Base-by-base conservation (phyloP, 208 protist genomes). In the Phytomonas sp. region DNA sequence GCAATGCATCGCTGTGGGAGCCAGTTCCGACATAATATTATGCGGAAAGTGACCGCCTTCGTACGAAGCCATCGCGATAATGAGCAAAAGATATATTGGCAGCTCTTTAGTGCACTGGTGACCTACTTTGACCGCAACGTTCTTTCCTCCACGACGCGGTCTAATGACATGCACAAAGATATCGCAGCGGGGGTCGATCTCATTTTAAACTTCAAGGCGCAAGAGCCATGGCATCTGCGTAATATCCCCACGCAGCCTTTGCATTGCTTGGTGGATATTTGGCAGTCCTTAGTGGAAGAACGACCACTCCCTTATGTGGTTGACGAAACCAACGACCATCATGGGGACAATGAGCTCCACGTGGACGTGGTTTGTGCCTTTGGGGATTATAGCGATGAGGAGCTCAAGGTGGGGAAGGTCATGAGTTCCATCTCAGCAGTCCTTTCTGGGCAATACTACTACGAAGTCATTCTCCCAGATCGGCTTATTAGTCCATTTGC, bases 401-500 rank as follows among this genome's bases (percentile, higher is more conserved):
- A 87, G 67, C 79, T 96, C 33, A 88, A 89, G 70, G 89, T 96
- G 29, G 91, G 91, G 63, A 96, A 96, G 74, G 80, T 94, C 26
- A 84, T 84, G 66, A 93, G 88, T 74, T 87, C 82, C 16, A 78
- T 69, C 66, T 66, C 72, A 14, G 72, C 82, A 11, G 61, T 40
- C 12, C 61, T 60, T 36, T 70, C 67, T 29, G 84, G 84, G n/a
- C 87, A 83, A 56, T 90, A 82, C 75, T 96, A 96, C 76, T 96
- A 93, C 69, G 91, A 96, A 73, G 86, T 91, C 42, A 76, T 74
- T 29, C 79, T 96, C 42, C 86, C 91, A 2, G 88, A 96, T 34
- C 81, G 81, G 59, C 67, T 89, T 16, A 78, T 72, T 12, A 77
- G 80, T 23, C 80, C 86, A 33, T 94, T 92, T 79, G 89, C 83